Percentiles rank a stretch among this genome's conserved stretches.
These are phyloP conservation scores for Jasminum sambac DNA, from an alignment of 257 asterid species.

Conservation along the genomic window DNA sequence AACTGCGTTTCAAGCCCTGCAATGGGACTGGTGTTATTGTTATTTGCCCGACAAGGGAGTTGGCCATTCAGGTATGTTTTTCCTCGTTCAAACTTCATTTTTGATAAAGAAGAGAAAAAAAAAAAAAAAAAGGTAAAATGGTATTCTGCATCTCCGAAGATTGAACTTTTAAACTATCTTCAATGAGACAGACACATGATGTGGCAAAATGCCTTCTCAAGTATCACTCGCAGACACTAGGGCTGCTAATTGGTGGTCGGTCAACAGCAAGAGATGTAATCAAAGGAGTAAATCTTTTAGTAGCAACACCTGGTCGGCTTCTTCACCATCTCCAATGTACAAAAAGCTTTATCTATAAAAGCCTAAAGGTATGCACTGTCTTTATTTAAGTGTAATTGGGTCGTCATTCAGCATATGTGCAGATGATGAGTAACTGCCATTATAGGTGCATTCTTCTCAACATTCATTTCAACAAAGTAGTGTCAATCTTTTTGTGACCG, in stretches of 20 bases:
- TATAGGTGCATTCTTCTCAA: neutral
- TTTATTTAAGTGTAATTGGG: neutral
- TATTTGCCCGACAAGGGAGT: slow-evolving; percentile 97
- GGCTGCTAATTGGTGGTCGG: slow-evolving; percentile 78
- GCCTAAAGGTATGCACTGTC: slow-evolving; percentile 54
- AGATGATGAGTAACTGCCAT: neutral
- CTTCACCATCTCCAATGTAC: slow-evolving; percentile 93
- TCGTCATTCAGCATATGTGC: neutral
- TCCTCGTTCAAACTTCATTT: neutral
- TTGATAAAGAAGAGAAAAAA: neutral
- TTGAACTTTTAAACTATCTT: slow-evolving; percentile 12
- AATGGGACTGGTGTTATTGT: slow-evolving; percentile 88
- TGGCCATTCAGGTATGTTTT: slow-evolving; percentile 76
- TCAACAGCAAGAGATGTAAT: slow-evolving; percentile 78
- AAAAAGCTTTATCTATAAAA: slow-evolving; percentile 76
- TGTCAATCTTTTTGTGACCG: no score
- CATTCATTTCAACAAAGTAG: neutral
- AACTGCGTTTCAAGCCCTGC: slow-evolving; percentile 54
- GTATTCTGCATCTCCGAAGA: slow-evolving; percentile 2
- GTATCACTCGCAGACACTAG: slow-evolving; percentile 87
- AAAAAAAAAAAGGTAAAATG: neutral
- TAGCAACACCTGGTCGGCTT: slow-evolving; percentile 97
- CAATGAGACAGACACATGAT: slow-evolving; percentile 66
- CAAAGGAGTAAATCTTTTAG: slow-evolving; percentile 78
- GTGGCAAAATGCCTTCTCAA: slow-evolving; percentile 83